Conservation (phyloP, 2,329 filamentous ascomycete genomes). For the Tolypocladium paradoxum region DNA sequence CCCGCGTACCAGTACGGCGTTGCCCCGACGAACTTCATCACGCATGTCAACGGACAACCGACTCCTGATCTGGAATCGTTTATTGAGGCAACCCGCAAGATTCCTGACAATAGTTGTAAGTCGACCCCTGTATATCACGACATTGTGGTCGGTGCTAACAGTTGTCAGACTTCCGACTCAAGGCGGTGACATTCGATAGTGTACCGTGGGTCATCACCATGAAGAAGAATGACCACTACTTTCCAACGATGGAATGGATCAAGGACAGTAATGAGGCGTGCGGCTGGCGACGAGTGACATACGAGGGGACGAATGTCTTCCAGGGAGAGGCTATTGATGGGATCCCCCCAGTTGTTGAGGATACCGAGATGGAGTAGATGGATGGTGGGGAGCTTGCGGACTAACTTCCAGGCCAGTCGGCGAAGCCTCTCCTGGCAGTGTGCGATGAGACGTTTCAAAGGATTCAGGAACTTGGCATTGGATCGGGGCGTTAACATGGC, state of each 20-base stretch:
- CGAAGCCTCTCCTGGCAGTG: not conserved
- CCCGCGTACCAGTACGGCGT: slow-evolving; percentile 85
- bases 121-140: slow-evolving; percentile 4
- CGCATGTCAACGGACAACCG: slow-evolving; percentile 80
- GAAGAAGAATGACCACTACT: slow-evolving; percentile 99
- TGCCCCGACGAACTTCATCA: slow-evolving; percentile 94
- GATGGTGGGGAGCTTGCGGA: not conserved
- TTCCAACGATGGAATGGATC: slow-evolving; percentile 60
- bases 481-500: slow-evolving; percentile 21
- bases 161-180: slow-evolving; percentile 71
- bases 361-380: slow-evolving; percentile 30
- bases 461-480: slow-evolving; percentile 7
- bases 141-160: not conserved
- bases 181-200: slow-evolving; percentile 97
- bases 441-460: not conserved
- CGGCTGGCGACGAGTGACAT: slow-evolving; percentile 53
- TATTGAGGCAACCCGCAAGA: slow-evolving; percentile 69
- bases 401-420: not conserved
- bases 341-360: slow-evolving; percentile 29
- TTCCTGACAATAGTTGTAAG: slow-evolving; percentile 87
- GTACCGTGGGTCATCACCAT: slow-evolving; percentile 99
- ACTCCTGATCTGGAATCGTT: slow-evolving; percentile 78
- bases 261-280: slow-evolving; percentile 48
- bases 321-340: slow-evolving; percentile 44
- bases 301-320: slow-evolving; percentile 43